A percentile compares a stretch with the other conserved stretches of the same genome.
phyloP scores from a whole-genome alignment of 1,139 yeast species.

The Eremothecium sinecaudum region DNA sequence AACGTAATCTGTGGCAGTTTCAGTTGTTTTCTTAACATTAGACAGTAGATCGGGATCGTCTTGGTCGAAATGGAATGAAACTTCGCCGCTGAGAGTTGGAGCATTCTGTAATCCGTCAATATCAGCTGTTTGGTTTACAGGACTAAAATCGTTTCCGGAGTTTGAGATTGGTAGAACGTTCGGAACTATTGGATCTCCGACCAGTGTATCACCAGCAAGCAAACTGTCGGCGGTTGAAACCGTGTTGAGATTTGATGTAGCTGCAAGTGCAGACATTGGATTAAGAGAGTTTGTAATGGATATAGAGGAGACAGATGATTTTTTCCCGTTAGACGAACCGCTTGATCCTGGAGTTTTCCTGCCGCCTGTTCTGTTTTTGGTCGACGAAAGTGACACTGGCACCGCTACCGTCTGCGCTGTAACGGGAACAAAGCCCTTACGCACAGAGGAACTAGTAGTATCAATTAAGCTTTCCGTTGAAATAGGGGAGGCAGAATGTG shows the following conservation, averaged over 20 bases:
- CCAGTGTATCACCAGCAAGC: constrained; percentile 8
- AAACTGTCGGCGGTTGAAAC: constrained; percentile 8
- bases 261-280: not conserved
- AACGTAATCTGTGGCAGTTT: not conserved
- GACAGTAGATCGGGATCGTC: constrained; percentile 7
- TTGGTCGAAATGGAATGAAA: constrained; percentile 10
- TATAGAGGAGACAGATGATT: not conserved
- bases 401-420: not conserved
- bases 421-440: not conserved
- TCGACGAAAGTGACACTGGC: not conserved
- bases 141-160: not conserved
- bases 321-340: constrained; percentile 2
- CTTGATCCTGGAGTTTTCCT: constrained; percentile 1
- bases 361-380: constrained; percentile 1
- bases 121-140: constrained; percentile 11
- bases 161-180: constrained; percentile 7
- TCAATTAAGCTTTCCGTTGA: constrained; percentile 5
- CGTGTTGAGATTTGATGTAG: not conserved
- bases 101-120: constrained; percentile 11
- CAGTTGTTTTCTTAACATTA: constrained; percentile 3
- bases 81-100: constrained; percentile 10
- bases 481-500: constrained; percentile 3
- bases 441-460: not conserved
- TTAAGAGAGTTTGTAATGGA: not conserved
- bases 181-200: constrained; percentile 8